Evolutionary conservation across 2,329 filamentous ascomycete genomes (phyloP).

Genomic region (Aspergillus nomiae): DNA sequence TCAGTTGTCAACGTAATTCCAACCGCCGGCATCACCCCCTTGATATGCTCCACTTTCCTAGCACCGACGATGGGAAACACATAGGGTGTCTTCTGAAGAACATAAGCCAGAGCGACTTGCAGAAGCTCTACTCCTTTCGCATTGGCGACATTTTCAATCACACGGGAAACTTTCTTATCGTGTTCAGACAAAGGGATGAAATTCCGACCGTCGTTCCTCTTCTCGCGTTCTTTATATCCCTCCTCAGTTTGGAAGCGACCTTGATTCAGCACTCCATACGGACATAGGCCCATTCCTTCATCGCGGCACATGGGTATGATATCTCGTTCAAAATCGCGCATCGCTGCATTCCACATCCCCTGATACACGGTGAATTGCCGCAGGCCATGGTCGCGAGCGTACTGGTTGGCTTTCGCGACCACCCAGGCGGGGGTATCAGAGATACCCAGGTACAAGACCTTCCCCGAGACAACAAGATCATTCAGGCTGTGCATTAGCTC

Average conservation of each 20-base stretch:
- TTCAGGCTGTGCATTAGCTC: constrained; percentile 72
- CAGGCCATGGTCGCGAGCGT: constrained; percentile 70
- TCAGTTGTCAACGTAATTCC: constrained; percentile 52
- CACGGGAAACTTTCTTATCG: constrained; percentile 19
- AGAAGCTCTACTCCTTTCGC: constrained; percentile 11
- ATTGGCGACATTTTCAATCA: constrained; percentile 10
- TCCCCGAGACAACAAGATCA: constrained; percentile 59
- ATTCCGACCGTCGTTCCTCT: constrained; percentile 24
- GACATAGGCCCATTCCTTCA: constrained; percentile 64
- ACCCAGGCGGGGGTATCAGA: constrained; percentile 70
- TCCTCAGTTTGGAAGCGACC: constrained; percentile 46
- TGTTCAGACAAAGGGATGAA: constrained; percentile 12
- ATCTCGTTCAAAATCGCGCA: constrained; percentile 70
- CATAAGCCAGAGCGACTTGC: constrained; percentile 51
- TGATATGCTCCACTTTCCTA: constrained; percentile 53
- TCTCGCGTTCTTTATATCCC: constrained; percentile 27
- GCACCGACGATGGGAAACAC: constrained; percentile 58
- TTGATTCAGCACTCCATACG: constrained; percentile 49
- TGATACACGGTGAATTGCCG: constrained; percentile 71
- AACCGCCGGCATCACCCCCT: constrained; percentile 57
- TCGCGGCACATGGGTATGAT: constrained; percentile 66
- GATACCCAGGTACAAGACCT: constrained; percentile 69
- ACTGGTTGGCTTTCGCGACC: constrained; percentile 51
- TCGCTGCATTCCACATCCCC: constrained; percentile 62
- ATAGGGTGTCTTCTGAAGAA: constrained; percentile 50